Conservation (phyloP, 768 basidiomycete species). For the Mycena maculata region DNA sequence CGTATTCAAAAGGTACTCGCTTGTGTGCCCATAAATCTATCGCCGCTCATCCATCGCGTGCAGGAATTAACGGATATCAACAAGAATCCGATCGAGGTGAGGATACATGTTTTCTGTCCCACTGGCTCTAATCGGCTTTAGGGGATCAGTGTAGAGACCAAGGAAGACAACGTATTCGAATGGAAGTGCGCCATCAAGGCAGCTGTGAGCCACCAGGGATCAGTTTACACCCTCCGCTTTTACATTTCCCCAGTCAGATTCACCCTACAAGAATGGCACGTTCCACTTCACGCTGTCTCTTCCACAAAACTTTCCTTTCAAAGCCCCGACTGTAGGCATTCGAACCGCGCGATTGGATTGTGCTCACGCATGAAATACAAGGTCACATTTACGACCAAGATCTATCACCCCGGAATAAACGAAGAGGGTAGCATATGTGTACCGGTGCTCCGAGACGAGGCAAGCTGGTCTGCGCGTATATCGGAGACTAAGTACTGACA, state of each 20-base stretch:
- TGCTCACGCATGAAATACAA: constrained; percentile 43
- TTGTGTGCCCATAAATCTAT: neutral
- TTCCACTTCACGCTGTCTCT: constrained; percentile 80
- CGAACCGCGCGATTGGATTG: neutral
- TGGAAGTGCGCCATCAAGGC: constrained; percentile 87
- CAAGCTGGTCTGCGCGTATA: constrained; percentile 46
- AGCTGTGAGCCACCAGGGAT: constrained; percentile 58
- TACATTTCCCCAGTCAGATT: constrained; percentile 63
- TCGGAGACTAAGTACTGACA: neutral
- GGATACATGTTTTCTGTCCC: constrained; percentile 28
- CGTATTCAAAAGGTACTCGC: constrained; percentile 77
- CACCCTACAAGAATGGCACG: constrained; percentile 86
- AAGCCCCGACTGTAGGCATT: constrained; percentile 75
- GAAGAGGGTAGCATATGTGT: constrained; percentile 90
- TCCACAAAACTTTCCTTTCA: constrained; percentile 89
- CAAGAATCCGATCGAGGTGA: constrained; percentile 73
- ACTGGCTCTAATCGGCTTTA: constrained; percentile 41
- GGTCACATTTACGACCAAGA: constrained; percentile 88
- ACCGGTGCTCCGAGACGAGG: constrained; percentile 86
- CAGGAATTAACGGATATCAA: constrained; percentile 78
- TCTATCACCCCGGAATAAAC: constrained; percentile 92
- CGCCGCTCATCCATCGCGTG: constrained; percentile 21
- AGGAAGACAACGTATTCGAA: constrained; percentile 78
- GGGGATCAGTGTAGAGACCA: constrained; percentile 71
- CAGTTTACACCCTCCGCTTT: constrained; percentile 20